Evolutionary conservation across 345 rosid genomes (phyloP), one percentile per base, ranked within the genome.

Genomic region (Boechera retrofracta): DNA sequence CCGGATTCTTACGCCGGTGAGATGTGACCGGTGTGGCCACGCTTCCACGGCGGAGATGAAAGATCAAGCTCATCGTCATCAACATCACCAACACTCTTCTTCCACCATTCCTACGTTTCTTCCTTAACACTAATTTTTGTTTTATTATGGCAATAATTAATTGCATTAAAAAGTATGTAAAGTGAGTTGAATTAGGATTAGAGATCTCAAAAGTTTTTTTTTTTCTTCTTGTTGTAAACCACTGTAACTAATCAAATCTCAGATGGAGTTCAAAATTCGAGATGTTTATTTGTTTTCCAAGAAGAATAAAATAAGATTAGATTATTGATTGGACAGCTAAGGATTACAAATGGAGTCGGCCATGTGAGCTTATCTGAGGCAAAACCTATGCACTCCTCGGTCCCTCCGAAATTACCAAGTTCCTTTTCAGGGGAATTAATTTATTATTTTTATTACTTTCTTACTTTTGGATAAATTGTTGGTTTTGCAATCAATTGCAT

Each of bases 1-100:
- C 5, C 91, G 83, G 78, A 75, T 85, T 31, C 79, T 85, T 47
- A 86, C 72, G 51, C 74, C 74, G 78, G 45, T 68, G 65, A 79
- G 71, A 62, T 79, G 78, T 72, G 64, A 68, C 35, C 52, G 74
- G 66, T 79, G 82, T 1, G 82, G 82, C 0, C 52, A 78, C 2
- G 60, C 72, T 58, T 58, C 81, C 0, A 58, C 67, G 21, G 55
- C 77, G 62, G 80, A 67, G 6, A 9, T 70, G 6, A 70, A 70
- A 54, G 76, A 63, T 70, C 62, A 77, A 63, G 66, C 33, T 70
- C 72, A 71, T 5, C 72, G 68, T 15, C 74, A 71, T 31, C 65
- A 70, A 35, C 38, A 35, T 35, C 80, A 77, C 8, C 75, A 61
- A 54, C 75, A 69, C 69, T 60, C 69, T 12, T 53, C 48, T 51